Evolutionary conservation across 768 basidiomycete species (phyloP).

Genomic region (Podaxis sp.): DNA sequence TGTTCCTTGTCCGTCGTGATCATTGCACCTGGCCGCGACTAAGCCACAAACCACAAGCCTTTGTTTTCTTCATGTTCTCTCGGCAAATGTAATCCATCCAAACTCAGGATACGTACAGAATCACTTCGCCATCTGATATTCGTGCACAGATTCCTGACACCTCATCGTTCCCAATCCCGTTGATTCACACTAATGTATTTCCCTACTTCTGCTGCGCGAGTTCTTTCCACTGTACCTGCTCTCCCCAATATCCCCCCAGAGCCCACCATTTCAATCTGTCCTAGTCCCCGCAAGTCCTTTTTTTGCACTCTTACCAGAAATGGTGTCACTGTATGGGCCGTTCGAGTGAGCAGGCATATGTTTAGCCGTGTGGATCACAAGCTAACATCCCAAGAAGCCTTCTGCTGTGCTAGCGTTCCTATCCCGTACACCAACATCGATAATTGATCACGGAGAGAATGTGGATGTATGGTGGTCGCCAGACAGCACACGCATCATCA

Average conservation of each 20-base stretch:
- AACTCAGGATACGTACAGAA: not conserved
- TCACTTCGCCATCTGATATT: not conserved
- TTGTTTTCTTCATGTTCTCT: not conserved
- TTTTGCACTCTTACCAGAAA: conserved; percentile 73
- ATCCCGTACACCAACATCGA: conserved; percentile 69
- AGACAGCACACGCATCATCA: conserved; percentile 73
- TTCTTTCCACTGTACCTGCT: conserved; percentile 66
- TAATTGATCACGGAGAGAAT: conserved; percentile 84
- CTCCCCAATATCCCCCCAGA: conserved; percentile 60
- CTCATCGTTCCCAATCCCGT: not conserved
- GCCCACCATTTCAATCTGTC: conserved; percentile 48
- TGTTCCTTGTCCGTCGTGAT: not conserved
- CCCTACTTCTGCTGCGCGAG: conserved; percentile 74
- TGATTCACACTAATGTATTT: conserved; percentile 66
- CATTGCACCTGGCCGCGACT: not conserved
- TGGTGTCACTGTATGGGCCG: conserved; percentile 77
- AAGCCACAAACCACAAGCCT: not conserved
- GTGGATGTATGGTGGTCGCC: conserved; percentile 73
- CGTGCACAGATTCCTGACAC: not conserved
- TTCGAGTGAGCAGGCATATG: conserved; percentile 41
- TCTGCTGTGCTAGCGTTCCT: conserved; percentile 69
- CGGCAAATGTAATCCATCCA: not conserved
- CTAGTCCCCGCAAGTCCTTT: conserved; percentile 72
- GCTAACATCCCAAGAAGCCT: conserved; percentile 41
- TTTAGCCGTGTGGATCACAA: not conserved